A percentile compares a stretch with the other conserved stretches of the same genome.
Evolutionary conservation across 2,329 filamentous ascomycete species (phyloP).

Genomic region (Cordyceps cicadae): DNA sequence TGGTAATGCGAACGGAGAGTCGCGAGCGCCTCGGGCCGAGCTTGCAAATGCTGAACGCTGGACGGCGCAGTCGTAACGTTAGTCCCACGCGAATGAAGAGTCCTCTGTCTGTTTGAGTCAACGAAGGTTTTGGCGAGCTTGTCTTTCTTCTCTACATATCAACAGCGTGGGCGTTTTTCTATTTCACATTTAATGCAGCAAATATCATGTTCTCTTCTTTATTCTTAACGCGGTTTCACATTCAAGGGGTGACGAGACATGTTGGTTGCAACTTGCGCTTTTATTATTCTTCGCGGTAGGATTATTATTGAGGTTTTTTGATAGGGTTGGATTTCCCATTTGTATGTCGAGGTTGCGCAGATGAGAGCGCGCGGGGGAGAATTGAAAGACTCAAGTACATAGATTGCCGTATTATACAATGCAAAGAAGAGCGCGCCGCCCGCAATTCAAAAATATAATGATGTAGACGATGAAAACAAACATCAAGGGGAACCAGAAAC

Average conservation of each 20-base stretch:
- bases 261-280: neutral
- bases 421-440: neutral
- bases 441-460: neutral
- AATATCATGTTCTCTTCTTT: neutral
- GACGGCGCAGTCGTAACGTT: conserved; percentile 47
- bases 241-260: no score
- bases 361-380: neutral
- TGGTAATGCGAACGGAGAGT: conserved; percentile 78
- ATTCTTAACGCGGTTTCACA: neutral
- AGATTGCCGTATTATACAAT: conserved; percentile 5
- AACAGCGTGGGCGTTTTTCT: conserved; percentile 5
- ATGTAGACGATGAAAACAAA: neutral
- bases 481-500: neutral
- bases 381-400: neutral
- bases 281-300: neutral
- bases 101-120: conserved; percentile 33
- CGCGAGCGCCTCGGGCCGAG: conserved; percentile 63
- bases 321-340: neutral
- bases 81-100: conserved; percentile 54
- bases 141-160: neutral
- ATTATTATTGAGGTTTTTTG: neutral
- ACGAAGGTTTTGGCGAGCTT: neutral
- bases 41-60: conserved; percentile 45
- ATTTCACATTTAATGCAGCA: neutral
- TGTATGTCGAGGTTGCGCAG: neutral